A percentile compares a stretch with the other conserved stretches of the same genome.
Conservation (phyloP, 2,329 filamentous ascomycete genomes). For the Fusarium tricinctum region DNA sequence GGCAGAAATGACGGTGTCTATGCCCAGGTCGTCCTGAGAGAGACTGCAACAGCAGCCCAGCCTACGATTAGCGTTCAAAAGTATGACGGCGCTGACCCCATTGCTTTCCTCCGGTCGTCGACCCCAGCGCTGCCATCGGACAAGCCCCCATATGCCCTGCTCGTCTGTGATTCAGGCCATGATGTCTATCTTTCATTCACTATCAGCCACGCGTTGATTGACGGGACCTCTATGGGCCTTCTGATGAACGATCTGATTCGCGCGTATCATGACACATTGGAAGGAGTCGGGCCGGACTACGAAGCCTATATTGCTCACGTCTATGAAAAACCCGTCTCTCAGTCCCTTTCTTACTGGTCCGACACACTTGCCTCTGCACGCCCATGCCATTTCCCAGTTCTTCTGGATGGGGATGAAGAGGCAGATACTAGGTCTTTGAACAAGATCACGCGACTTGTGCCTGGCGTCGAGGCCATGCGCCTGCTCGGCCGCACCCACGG, state of each 20-base stretch:
- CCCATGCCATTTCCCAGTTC: not conserved
- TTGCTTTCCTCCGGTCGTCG: not conserved
- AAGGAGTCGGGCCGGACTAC: not conserved
- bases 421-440: not conserved
- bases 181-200: not conserved
- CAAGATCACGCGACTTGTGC: not conserved
- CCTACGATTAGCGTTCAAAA: not conserved
- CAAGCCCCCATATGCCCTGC: not conserved
- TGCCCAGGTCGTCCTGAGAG: not conserved
- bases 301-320: constrained; percentile 1
- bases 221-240: not conserved
- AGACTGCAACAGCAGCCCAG: not conserved
- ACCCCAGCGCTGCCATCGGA: not conserved
- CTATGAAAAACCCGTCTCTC: not conserved
- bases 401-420: not conserved
- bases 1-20: constrained; percentile 6
- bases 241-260: not conserved
- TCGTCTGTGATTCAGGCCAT: not conserved
- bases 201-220: constrained; percentile 5
- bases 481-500: not conserved
- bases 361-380: not conserved
- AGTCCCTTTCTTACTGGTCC: constrained; percentile 6
- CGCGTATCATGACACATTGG: not conserved
- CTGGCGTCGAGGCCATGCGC: not conserved
- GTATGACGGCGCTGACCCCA: not conserved